Conservation (phyloP, 345 rosid species). For the Eucalyptus curtisii region DNA sequence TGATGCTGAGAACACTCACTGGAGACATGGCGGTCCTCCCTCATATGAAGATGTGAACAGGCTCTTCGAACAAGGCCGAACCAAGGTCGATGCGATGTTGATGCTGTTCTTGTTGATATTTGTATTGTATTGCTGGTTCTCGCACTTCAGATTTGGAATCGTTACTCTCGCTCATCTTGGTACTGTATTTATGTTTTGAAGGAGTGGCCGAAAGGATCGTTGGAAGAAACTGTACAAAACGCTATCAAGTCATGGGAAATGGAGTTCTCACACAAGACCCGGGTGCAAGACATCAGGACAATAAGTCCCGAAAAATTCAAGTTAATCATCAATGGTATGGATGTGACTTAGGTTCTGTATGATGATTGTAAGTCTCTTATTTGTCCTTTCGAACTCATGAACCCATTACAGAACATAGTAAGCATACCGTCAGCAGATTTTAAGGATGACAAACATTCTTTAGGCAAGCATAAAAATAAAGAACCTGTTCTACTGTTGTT, state of each 20-base stretch:
- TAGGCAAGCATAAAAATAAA: not conserved
- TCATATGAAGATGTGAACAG: slow-evolving; percentile 28
- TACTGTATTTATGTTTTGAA: not conserved
- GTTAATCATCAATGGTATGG: slow-evolving; percentile 70
- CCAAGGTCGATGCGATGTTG: slow-evolving; percentile 13
- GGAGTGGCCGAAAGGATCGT: slow-evolving; percentile 83
- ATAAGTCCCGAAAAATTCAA: slow-evolving; percentile 61
- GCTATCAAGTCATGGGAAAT: slow-evolving; percentile 91
- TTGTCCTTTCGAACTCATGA: not conserved
- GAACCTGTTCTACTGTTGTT: not conserved
- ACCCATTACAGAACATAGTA: not conserved
- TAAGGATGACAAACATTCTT: not conserved
- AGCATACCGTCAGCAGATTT: not conserved
- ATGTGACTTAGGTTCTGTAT: not conserved
- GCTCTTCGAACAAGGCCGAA: slow-evolving; percentile 66
- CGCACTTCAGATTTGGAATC: slow-evolving; percentile 20
- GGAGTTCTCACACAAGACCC: slow-evolving; percentile 74
- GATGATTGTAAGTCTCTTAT: not conserved
- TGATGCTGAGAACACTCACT: slow-evolving; percentile 21
- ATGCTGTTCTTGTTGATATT: not conserved
- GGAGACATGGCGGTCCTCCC: slow-evolving; percentile 71
- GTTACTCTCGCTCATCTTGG: not conserved
- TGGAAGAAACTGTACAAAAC: slow-evolving; percentile 83
- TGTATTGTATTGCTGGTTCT: not conserved
- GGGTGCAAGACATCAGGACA: slow-evolving; percentile 56